Percentiles rank a stretch among this genome's conserved stretches.
These are phyloP conservation scores for Xylogone sp. DNA, from an alignment of 2,329 filamentous ascomycete species.

Conservation along the genomic window DNA sequence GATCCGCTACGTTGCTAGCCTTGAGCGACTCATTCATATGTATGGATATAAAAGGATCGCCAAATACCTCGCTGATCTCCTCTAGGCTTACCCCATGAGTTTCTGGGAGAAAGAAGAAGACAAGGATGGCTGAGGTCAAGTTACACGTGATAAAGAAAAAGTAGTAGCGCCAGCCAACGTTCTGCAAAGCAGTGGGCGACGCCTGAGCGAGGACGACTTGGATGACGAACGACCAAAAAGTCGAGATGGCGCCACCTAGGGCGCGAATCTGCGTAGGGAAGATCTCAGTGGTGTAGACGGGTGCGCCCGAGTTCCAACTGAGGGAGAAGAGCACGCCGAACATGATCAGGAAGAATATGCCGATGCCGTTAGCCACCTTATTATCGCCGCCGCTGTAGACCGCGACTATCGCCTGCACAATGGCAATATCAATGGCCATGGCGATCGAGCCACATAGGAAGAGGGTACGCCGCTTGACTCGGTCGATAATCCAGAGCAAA, in stretches of 20 bases:
- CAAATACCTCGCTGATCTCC: conserved; percentile 3
- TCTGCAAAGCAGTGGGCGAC: neutral
- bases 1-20: no score
- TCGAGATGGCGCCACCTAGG: conserved; percentile 5
- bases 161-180: conserved; percentile 6
- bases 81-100: conserved; percentile 2
- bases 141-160: conserved; percentile 7
- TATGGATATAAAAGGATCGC: conserved; percentile 2
- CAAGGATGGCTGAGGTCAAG: neutral
- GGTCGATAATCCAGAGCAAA: no score
- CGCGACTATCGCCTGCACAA: no score
- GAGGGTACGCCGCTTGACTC: no score
- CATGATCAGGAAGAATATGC: no score
- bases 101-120: conserved; percentile 1
- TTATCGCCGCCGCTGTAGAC: no score
- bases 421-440: no score
- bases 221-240: conserved; percentile 5
- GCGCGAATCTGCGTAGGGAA: conserved; percentile 24
- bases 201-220: conserved; percentile 2
- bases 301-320: conserved; percentile 21
- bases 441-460: no score
- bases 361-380: no score
- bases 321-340: conserved; percentile 7
- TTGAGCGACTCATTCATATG: no score
- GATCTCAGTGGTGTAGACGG: conserved; percentile 27